Percentiles rank a stretch among this genome's conserved stretches.
Evolutionary conservation across 306 rosid species (phyloP).

Genomic region (Cucurbita ficifolia): DNA sequence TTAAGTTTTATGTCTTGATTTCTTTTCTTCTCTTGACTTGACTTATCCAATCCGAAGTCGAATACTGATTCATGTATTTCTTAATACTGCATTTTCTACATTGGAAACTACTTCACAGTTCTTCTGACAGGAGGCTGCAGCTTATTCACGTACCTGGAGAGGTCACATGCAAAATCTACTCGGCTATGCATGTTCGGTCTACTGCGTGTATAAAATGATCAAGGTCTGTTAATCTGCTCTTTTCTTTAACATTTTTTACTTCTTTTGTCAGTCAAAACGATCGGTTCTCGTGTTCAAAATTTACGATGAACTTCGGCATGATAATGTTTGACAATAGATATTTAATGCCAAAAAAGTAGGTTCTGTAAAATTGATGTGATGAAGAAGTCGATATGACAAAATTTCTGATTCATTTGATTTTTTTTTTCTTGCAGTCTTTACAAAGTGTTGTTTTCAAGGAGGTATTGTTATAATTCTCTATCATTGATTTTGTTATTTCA

Average conservation of each 20-base stretch:
- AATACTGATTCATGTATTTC: not conserved
- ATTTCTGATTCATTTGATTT: conserved; percentile 21
- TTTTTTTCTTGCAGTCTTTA: conserved; percentile 62
- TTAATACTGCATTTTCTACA: not conserved
- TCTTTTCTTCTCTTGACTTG: too few species aligned
- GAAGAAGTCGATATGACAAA: not conserved
- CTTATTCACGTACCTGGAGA: conserved; percentile 94
- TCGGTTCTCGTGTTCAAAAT: not conserved
- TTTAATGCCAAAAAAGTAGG: not conserved
- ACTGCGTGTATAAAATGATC: conserved; percentile 95
- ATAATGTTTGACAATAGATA: not conserved
- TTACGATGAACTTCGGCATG: not conserved
- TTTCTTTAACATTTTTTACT: not conserved
- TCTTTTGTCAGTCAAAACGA: not conserved
- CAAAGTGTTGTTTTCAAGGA: conserved; percentile 98
- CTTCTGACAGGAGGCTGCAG: conserved; percentile 82
- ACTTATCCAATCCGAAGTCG: too few species aligned
- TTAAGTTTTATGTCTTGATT: too few species aligned
- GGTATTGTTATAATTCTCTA: conserved; percentile 26
- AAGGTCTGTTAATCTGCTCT: conserved; percentile 36
- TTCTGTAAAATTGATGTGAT: not conserved
- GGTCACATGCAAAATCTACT: conserved; percentile 97
- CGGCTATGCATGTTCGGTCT: conserved; percentile 93
- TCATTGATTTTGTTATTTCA: not conserved
- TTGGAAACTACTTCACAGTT: not conserved